Base-by-base conservation (phyloP, 2,329 filamentous ascomycete genomes). In the Dactylellina leptospora region DNA sequence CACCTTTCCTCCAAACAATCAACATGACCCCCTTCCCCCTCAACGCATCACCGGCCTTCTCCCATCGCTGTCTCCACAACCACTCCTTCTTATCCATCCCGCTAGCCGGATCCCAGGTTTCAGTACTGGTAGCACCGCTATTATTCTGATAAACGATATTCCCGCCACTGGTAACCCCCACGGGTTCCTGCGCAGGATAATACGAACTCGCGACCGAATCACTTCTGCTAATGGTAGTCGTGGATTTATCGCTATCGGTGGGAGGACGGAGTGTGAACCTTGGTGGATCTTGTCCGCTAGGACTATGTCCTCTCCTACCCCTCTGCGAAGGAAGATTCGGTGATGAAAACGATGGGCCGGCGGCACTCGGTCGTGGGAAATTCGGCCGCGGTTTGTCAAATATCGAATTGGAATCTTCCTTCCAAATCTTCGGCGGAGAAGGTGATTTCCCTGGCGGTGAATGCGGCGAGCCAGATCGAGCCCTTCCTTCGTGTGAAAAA, bases 1-100 rank as follows among this genome's bases (percentile, higher is more conserved):
- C 82, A 0, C 91, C 91, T 9, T 84, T 85, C 42, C 89, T 83
- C 91, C 91, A 95, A 18, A 85, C 91, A 74, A 90, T 86, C 33
- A 95, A 78, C 74, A 84, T 81, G 0, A 95, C 88, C 2, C 88
- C 88, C 38, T 87, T 82, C 3, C 82, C 81, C n/a, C 86, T 85
- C 8, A 93, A 82, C 27, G 86, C 81, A 42, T 82, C 81, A 74
- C 89, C 86, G 2, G 90, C 90, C 45, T 85, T 82, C 42, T 84
- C 84, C 81, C 90, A 85, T 40, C 91, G 82, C 62, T 87, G 84
- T 73, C 84, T 83, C 91, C 90, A 95, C 50, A 92, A 77, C 70
- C 89, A 88, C 61, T 92, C 82, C 74, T 90, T 89, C 80, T 89
- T 91, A 86, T 91, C 53, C 81, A 76, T 3, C 64, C 62, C 40